Evolutionary conservation across 768 basidiomycete species (phyloP), one percentile per base, ranked within the genome.

Genomic region (Leccinellum luteum): DNA sequence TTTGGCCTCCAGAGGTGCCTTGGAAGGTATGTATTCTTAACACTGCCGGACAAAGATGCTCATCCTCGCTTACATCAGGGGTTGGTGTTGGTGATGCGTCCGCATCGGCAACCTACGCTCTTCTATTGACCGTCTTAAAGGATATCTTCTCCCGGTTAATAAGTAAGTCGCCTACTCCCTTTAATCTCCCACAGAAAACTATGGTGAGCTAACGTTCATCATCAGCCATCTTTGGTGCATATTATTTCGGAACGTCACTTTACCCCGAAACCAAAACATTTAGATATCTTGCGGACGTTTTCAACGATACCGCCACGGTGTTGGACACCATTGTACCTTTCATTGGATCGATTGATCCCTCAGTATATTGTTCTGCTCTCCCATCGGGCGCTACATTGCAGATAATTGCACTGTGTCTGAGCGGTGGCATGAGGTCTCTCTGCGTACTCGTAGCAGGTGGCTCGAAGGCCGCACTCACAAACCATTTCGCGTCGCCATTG

Each of bases 251-350:
- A 2, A 83, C 86, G 0, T 83, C 81, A 0, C 78, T 89, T 4
- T 83, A 79, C 31, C 85, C 87, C 4, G 87, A 90, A 72, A 85
- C 85, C 1, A 90, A 89, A 68, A 83, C 77, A 1, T 89, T 86
- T 60, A 81, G 87, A 14, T 75, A 87, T 50, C 75, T 86, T 25
- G 87, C 86, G 0, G 87, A 89, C 62, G 74, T 87, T 14, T 73
- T 86, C 59, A 88, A 87, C 58, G 86, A 89, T 58, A 69, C 76
- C 0, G 78, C 85, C 4, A 78, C 85, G 35, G 73, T 86, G 7
- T 72, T 86, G 19, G 86, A 87, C 56, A 81, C 81, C 2, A 59
- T 87, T 8, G 84, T 86, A 0, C 87, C 87, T 2, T 64, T 81
- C 7, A 75, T 87, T 21, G 77, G 70, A 43, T 69, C 65, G 13